phyloP scores from a whole-genome alignment of 345 rosid genomes.

The Murraya paniculata region DNA sequence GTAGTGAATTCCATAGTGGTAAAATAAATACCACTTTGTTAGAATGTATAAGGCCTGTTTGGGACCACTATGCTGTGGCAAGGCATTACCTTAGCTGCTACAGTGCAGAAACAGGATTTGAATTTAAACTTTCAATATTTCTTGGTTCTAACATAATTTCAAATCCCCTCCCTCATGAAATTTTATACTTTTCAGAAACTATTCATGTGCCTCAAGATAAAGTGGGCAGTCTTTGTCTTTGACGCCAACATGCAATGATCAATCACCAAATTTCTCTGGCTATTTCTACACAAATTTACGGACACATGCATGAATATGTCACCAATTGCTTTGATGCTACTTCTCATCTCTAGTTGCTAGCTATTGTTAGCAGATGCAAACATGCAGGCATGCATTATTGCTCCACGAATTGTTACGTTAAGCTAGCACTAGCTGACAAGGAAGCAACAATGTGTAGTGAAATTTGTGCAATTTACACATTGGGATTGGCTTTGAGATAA shows the following conservation, averaged over 20 bases:
- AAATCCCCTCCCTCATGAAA: too few relatives aligned
- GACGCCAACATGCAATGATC: constrained; percentile 9
- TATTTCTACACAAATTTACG: not conserved
- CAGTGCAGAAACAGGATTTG: too few relatives aligned
- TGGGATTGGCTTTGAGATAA: not conserved
- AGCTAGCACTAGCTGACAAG: not conserved
- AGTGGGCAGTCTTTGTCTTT: not conserved
- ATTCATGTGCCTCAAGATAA: constrained; percentile 10
- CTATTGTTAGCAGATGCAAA: not conserved
- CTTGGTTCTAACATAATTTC: too few relatives aligned
- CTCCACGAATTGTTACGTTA: not conserved
- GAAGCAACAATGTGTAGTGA: not conserved
- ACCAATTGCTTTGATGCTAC: not conserved
- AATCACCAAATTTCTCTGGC: not conserved
- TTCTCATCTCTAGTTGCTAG: not conserved
- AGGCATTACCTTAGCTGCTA: too few relatives aligned
- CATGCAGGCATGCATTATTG: not conserved
- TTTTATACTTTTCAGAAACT: too few relatives aligned
- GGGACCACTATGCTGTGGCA: too few relatives aligned
- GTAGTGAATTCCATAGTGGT: too few relatives aligned
- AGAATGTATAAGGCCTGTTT: too few relatives aligned
- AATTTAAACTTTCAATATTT: too few relatives aligned
- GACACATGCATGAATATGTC: constrained; percentile 3
- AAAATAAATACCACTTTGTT: too few relatives aligned
- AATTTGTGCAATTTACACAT: not conserved